Evolutionary conservation across 768 basidiomycete species (phyloP).

Genomic region (Pulveroboletus sp.): DNA sequence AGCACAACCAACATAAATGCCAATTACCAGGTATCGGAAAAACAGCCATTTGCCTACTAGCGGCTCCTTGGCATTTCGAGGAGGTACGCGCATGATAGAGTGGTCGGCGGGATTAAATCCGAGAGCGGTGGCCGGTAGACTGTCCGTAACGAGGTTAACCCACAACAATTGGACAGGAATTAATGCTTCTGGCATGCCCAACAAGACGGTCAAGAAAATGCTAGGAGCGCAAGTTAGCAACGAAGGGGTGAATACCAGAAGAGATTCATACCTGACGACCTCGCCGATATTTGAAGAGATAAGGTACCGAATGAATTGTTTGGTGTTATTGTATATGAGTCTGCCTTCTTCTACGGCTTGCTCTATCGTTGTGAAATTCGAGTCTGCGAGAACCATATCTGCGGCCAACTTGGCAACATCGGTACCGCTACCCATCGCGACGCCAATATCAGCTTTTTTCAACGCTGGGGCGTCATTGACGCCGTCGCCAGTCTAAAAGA

Average conservation of each 20-base stretch:
- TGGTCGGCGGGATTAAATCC: slow-evolving; percentile 98
- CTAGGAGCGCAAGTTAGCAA: slow-evolving; percentile 32
- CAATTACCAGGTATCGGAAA: slow-evolving; percentile 92
- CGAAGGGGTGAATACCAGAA: not conserved
- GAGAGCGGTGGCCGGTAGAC: slow-evolving; percentile 92
- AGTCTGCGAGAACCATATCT: slow-evolving; percentile 96
- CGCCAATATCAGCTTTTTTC: slow-evolving; percentile 96
- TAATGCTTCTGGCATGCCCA: slow-evolving; percentile 99
- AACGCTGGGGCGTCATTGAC: slow-evolving; percentile 98
- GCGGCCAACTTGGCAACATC: slow-evolving; percentile 98
- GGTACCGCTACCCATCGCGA: slow-evolving; percentile 98
- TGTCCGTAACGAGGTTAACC: slow-evolving; percentile 98
- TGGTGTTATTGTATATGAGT: slow-evolving; percentile 98
- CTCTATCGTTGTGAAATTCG: slow-evolving; percentile 97
- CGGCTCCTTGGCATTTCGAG: slow-evolving; percentile 85
- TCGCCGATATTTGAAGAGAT: slow-evolving; percentile 98
- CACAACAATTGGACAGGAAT: slow-evolving; percentile 97
- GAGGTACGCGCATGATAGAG: slow-evolving; percentile 94
- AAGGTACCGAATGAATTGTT: slow-evolving; percentile 99
- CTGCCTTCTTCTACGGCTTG: slow-evolving; percentile 95
- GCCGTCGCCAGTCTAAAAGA: slow-evolving; percentile 81
- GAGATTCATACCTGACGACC: slow-evolving; percentile 65
- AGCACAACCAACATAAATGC: slow-evolving; percentile 88
- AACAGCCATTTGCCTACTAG: slow-evolving; percentile 92
- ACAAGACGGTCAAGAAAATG: slow-evolving; percentile 94